Evolutionary conservation across 495 filamentous ascomycete species (phyloP).

Genomic region (Umbilicaria muhlenbergii): DNA sequence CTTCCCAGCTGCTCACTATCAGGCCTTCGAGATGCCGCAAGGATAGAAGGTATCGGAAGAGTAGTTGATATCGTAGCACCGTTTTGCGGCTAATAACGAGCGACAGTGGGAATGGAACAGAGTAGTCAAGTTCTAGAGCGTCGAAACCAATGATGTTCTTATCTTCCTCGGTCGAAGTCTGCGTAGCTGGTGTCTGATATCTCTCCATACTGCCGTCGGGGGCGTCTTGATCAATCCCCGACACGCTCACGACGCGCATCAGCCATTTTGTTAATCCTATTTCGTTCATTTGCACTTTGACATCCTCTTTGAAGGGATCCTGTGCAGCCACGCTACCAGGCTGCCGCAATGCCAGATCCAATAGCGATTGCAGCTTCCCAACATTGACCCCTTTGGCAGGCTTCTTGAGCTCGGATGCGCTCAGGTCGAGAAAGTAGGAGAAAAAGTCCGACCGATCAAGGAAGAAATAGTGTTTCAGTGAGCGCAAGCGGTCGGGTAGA

Average conservation of each 20-base stretch:
- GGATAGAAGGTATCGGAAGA: conserved; percentile 84
- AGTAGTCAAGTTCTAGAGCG: conserved; percentile 83
- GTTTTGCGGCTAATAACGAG: conserved; percentile 94
- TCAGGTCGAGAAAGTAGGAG: conserved; percentile 87
- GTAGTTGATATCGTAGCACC: conserved; percentile 82
- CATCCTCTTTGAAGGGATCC: conserved; percentile 94
- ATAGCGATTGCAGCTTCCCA: conserved; percentile 79
- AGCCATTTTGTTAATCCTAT: conserved; percentile 80
- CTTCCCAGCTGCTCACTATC: conserved; percentile 73
- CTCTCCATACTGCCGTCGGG: conserved; percentile 38
- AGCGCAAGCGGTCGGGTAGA: conserved; percentile 69
- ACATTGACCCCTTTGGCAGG: conserved; percentile 77
- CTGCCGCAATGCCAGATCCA: conserved; percentile 88
- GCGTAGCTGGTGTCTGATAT: conserved; percentile 35
- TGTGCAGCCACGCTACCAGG: conserved; percentile 86
- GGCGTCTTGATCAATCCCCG: conserved; percentile 76
- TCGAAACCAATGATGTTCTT: conserved; percentile 81
- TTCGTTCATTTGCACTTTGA: conserved; percentile 95
- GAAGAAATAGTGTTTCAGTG: conserved; percentile 98
- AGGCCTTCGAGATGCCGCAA: conserved; percentile 77
- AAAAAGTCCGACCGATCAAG: conserved; percentile 96
- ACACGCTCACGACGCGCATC: conserved; percentile 90
- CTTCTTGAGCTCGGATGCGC: conserved; percentile 74
- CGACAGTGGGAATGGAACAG: conserved; percentile 90
- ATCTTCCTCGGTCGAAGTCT: conserved; percentile 46